Evolutionary conservation across 345 rosid species (phyloP).

Genomic region (Firmiana major): DNA sequence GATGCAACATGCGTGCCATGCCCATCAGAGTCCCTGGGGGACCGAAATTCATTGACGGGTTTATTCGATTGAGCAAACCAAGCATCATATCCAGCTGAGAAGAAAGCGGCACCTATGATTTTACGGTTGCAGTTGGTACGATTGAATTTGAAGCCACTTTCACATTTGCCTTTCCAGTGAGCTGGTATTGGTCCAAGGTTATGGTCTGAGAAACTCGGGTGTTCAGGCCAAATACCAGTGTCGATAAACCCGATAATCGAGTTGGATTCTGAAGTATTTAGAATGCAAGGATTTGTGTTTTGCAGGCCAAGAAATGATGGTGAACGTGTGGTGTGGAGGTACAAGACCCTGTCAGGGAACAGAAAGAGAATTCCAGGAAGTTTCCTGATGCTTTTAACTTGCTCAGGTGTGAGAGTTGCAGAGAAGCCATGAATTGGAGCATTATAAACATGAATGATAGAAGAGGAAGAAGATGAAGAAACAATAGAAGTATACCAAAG

Average conservation of each 20-base stretch:
- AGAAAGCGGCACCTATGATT: conserved; percentile 19
- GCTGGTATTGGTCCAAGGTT: conserved; percentile 6
- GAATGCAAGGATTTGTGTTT: background rate
- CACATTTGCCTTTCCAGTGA: conserved; percentile 19
- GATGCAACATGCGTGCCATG: conserved; percentile 29
- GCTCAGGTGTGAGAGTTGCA: background rate
- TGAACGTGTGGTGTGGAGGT: conserved; percentile 24
- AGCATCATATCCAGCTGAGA: conserved; percentile 4
- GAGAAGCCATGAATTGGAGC: conserved; percentile 21
- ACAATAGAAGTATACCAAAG: background rate
- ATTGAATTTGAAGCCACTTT: conserved; percentile 9
- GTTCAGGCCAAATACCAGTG: conserved; percentile 20
- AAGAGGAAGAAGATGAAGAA: background rate
- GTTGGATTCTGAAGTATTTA: background rate
- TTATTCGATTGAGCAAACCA: conserved; percentile 1
- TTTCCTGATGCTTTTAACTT: background rate
- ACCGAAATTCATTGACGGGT: background rate
- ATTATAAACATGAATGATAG: background rate
- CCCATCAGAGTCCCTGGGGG: conserved; percentile 15
- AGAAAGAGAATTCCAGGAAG: conserved; percentile 8
- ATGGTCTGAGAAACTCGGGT: conserved; percentile 5
- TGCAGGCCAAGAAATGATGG: conserved; percentile 23
- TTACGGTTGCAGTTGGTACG: conserved; percentile 14
- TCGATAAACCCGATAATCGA: conserved; percentile 18
- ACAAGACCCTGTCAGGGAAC: conserved; percentile 4